Evolutionary conservation across 2,329 filamentous ascomycete species (phyloP), one percentile per base, ranked within the genome.

Genomic region (Fusarium chlamydosporum): DNA sequence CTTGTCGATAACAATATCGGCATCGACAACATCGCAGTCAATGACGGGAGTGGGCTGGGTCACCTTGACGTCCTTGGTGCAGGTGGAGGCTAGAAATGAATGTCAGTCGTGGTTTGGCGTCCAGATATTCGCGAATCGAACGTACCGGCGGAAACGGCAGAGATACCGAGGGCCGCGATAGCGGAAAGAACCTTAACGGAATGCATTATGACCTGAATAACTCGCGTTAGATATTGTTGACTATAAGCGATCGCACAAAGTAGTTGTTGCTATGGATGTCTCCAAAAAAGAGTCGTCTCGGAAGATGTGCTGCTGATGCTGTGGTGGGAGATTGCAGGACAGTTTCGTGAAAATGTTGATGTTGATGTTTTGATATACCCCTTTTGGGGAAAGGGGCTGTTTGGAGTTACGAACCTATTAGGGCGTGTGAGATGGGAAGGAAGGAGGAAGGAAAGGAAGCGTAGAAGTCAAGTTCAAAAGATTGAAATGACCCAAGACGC

Each of bases 11-110:
- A 87, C 84, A 65, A 97, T 83, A 77, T 87, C 85, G 75, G 91
- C 93, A 52, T 86, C 81, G 77, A 92, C 85, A 57, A 87, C 91
- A n/a, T 81, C 77, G 86, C 94, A 97, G 68, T 85, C 79, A 63
- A 95, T 82, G 48, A 77, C 78, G 18, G 84, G 84, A 59, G 87
- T 89, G 76, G 92, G 86, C 72, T 88, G 86, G 56, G 83, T 86
- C 80, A 86, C 89, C 79, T 85, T 85, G 82, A 93, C 84, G 71
- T 87, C 89, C 65, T 82, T 80, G 18, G 82, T 82, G 52, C 79
- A 80, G 43, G 75, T 76, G 58, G 79, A 69, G 70, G 80, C 80
- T 78, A 61, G 10, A 10, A 1, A 15, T 16, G 9, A 13, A 15
- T 23, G 41, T 73, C 42, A 75, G 60, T 16, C 6, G 4, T 8